Evolutionary conservation across 768 basidiomycete species (phyloP).

Genomic region (Coprinopsis strossmayeri): DNA sequence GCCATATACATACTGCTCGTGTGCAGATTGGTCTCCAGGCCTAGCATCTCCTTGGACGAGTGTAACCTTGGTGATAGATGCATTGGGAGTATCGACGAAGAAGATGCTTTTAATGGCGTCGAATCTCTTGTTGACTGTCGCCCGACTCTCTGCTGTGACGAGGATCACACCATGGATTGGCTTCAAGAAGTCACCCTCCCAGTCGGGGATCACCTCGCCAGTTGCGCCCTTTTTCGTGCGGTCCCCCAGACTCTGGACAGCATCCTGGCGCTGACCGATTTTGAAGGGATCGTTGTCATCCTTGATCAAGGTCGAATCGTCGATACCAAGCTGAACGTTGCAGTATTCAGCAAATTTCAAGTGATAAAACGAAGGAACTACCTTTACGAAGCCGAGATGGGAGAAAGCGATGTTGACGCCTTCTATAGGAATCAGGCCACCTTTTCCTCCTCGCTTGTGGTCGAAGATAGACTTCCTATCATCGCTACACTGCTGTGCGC

Average conservation of each 20-base stretch:
- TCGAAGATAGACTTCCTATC: slow-evolving; percentile 34
- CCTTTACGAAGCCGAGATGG: slow-evolving; percentile 36
- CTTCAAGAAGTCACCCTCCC: slow-evolving; percentile 41
- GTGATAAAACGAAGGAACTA: slow-evolving; percentile 10
- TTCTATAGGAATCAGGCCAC: slow-evolving; percentile 28
- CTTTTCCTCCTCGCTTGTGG: slow-evolving; percentile 28
- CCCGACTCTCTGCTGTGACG: slow-evolving; percentile 38
- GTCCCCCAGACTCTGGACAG: slow-evolving; percentile 31
- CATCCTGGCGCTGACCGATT: slow-evolving; percentile 34
- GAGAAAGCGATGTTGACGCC: slow-evolving; percentile 53
- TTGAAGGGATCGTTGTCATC: slow-evolving; percentile 25
- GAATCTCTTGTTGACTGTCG: slow-evolving; percentile 29
- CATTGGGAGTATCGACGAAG: slow-evolving; percentile 17
- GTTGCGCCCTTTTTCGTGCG: slow-evolving; percentile 16
- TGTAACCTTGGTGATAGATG: slow-evolving; percentile 34
- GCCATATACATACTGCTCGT: slow-evolving; percentile 41
- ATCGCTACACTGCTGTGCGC: slow-evolving; percentile 33
- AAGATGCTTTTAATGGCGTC: slow-evolving; percentile 29
- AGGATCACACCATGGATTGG: slow-evolving; percentile 44
- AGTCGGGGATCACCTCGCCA: slow-evolving; percentile 29
- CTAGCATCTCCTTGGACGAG: slow-evolving; percentile 34
- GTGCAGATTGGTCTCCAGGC: slow-evolving; percentile 34
- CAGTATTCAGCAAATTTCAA: not conserved
- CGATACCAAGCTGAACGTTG: slow-evolving; percentile 29
- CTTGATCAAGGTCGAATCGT: slow-evolving; percentile 31